Conservation (phyloP, 2,329 filamentous ascomycete genomes). For the Venturiaceae sp. region DNA sequence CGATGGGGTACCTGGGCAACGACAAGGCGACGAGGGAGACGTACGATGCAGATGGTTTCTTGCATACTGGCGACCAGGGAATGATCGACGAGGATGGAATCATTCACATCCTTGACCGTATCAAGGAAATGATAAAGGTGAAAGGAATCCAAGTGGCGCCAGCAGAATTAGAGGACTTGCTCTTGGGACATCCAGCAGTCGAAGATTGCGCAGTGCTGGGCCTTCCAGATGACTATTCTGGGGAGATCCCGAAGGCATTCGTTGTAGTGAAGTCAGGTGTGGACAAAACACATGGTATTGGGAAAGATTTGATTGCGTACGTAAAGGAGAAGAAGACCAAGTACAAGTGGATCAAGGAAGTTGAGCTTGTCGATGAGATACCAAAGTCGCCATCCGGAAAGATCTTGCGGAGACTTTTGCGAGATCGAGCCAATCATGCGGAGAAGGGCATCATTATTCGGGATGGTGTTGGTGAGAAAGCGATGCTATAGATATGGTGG, state of each 20-base stretch:
- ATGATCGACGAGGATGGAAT: slow-evolving; percentile 45
- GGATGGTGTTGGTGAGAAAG: slow-evolving; percentile 10
- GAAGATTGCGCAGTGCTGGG: slow-evolving; percentile 49
- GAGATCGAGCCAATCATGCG: slow-evolving; percentile 30
- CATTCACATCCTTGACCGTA: slow-evolving; percentile 49
- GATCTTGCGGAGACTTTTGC: slow-evolving; percentile 35
- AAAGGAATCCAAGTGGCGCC: slow-evolving; percentile 54
- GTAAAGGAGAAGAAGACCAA: slow-evolving; percentile 34
- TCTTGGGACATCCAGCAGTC: slow-evolving; percentile 48
- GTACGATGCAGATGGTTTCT: slow-evolving; percentile 38
- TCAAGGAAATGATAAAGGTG: slow-evolving; percentile 62
- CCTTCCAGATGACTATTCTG: slow-evolving; percentile 42
- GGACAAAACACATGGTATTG: slow-evolving; percentile 20
- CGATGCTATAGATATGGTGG: slow-evolving; percentile 4
- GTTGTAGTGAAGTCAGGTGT: slow-evolving; percentile 29
- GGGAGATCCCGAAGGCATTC: slow-evolving; percentile 36
- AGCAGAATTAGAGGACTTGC: slow-evolving; percentile 52
- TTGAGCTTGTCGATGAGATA: slow-evolving; percentile 36
- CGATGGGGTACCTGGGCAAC: slow-evolving; percentile 41
- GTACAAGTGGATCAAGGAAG: slow-evolving; percentile 36
- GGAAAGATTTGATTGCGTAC: slow-evolving; percentile 31
- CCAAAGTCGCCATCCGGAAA: slow-evolving; percentile 38
- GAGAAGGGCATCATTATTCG: slow-evolving; percentile 17
- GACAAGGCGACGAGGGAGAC: slow-evolving; percentile 32
- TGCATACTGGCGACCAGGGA: slow-evolving; percentile 51